Evolutionary conservation across 805 yeast species (phyloP).

Genomic region (Nakazawaea laoshanensis): DNA sequence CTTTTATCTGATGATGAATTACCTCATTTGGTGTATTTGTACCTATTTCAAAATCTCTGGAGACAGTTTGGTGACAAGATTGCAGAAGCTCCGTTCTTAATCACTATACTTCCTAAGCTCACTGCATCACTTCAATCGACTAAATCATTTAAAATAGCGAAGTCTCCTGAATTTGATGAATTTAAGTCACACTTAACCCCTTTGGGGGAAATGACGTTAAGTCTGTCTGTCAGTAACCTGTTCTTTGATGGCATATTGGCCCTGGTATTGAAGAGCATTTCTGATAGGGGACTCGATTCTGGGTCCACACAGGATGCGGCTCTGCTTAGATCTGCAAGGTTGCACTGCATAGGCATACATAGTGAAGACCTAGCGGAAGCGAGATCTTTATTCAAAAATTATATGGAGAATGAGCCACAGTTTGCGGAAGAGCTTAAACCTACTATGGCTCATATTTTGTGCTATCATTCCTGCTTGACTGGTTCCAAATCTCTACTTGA

Average conservation of each 20-base stretch:
- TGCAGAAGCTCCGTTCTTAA: neutral
- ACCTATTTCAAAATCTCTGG: neutral
- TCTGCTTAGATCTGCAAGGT: no score
- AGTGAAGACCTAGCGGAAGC: slow-evolving; percentile 15
- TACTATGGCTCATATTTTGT: slow-evolving; percentile 15
- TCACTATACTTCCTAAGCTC: neutral
- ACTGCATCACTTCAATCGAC: no score
- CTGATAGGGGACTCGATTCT: no score
- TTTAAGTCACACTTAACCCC: no score
- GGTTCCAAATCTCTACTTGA: slow-evolving; percentile 12
- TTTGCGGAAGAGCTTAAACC: slow-evolving; percentile 15
- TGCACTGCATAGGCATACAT: slow-evolving; percentile 6
- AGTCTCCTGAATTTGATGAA: no score
- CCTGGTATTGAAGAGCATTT: no score
- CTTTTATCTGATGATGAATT: neutral
- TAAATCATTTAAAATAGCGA: no score
- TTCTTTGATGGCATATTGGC: no score
- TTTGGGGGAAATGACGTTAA: no score
- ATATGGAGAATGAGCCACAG: slow-evolving; percentile 16
- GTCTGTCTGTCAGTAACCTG: no score
- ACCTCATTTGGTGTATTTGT: no score
- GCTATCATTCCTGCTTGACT: slow-evolving; percentile 15
- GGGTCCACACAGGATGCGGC: no score
- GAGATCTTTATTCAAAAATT: slow-evolving; percentile 15
- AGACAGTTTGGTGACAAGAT: neutral